Evolutionary conservation across 805 yeast genomes (phyloP).

Genomic region (Yamadazyma insecticola): DNA sequence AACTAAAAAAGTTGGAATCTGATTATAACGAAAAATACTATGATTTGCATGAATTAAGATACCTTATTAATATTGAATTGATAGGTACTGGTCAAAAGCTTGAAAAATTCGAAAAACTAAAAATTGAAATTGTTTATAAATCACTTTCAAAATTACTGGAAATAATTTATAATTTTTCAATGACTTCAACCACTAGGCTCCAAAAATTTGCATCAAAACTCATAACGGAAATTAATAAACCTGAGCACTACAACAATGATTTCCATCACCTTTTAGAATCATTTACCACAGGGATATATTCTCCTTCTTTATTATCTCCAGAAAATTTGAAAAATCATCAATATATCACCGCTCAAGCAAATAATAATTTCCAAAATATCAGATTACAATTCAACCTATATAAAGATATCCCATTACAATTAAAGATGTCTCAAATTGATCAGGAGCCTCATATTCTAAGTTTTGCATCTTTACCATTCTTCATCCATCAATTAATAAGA

Average conservation of each 20-base stretch:
- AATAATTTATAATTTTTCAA: constrained; percentile 23
- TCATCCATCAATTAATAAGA: constrained; percentile 19
- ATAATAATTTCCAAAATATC: constrained; percentile 34
- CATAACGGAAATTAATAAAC: constrained; percentile 14
- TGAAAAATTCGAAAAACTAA: constrained; percentile 31
- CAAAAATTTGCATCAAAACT: constrained; percentile 20
- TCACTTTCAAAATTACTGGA: constrained; percentile 32
- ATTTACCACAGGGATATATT: constrained; percentile 36
- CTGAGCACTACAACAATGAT: constrained; percentile 19
- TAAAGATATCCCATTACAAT: constrained; percentile 38
- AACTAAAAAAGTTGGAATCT: constrained; percentile 21
- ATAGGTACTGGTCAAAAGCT: constrained; percentile 15
- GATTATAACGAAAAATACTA: constrained; percentile 31
- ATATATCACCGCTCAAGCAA: constrained; percentile 20
- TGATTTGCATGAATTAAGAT: constrained; percentile 27
- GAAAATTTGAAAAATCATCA: constrained; percentile 17
- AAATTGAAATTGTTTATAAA: constrained; percentile 29
- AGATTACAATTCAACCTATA: constrained; percentile 33
- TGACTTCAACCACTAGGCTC: constrained; percentile 19
- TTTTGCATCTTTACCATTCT: constrained; percentile 28
- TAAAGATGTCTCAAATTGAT: constrained; percentile 14
- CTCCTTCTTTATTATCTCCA: constrained; percentile 31
- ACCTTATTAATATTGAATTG: constrained; percentile 27
- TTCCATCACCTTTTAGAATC: constrained; percentile 17
- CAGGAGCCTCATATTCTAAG: constrained; percentile 14